These are phyloP conservation scores for Paramecium sexaurelia DNA, from an alignment of 73 alveolate species.

Conservation along the genomic window DNA sequence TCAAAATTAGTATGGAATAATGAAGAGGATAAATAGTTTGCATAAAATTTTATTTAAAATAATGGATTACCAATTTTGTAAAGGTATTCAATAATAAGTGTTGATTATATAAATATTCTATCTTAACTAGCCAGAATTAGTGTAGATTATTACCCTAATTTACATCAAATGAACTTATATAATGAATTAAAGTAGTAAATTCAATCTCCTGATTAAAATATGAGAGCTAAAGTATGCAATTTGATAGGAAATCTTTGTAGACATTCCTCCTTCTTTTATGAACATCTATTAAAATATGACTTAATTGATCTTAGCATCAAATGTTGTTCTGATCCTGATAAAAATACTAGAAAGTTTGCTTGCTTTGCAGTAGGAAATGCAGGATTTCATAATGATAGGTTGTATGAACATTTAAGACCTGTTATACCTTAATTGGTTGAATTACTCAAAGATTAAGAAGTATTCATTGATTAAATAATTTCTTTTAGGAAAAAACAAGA, in stretches of 20 bases:
- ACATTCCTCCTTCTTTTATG: slow-evolving; percentile 96
- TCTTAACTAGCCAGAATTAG: slow-evolving; percentile 90
- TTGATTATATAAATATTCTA: slow-evolving; percentile 89
- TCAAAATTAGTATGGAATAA: slow-evolving; percentile 79
- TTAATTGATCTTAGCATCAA: slow-evolving; percentile 92
- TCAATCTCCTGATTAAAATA: slow-evolving; percentile 85
- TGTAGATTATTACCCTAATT: slow-evolving; percentile 87
- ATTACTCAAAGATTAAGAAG: slow-evolving; percentile 91
- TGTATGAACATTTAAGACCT: slow-evolving; percentile 94
- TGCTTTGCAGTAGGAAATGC: slow-evolving; percentile 98
- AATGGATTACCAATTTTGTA: slow-evolving; percentile 79
- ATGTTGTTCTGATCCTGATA: slow-evolving; percentile 95
- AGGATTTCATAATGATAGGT: slow-evolving; percentile 92
- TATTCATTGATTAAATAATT: background rate
- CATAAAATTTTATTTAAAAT: slow-evolving; percentile 77
- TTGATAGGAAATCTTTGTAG: slow-evolving; percentile 96
- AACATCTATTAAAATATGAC: slow-evolving; percentile 86
- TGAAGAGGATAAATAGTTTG: slow-evolving; percentile 80
- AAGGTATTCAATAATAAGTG: slow-evolving; percentile 73
- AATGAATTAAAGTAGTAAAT: slow-evolving; percentile 83
- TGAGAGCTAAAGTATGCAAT: slow-evolving; percentile 96
- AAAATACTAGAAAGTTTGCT: slow-evolving; percentile 97
- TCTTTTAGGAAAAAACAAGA: slow-evolving; percentile 90
- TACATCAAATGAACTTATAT: slow-evolving; percentile 87
- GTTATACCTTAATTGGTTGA: slow-evolving; percentile 94